Percentiles rank a stretch among this genome's conserved stretches.
Conservation (phyloP, 2,329 filamentous ascomycete species). For the Tolypocladium pustulatum region DNA sequence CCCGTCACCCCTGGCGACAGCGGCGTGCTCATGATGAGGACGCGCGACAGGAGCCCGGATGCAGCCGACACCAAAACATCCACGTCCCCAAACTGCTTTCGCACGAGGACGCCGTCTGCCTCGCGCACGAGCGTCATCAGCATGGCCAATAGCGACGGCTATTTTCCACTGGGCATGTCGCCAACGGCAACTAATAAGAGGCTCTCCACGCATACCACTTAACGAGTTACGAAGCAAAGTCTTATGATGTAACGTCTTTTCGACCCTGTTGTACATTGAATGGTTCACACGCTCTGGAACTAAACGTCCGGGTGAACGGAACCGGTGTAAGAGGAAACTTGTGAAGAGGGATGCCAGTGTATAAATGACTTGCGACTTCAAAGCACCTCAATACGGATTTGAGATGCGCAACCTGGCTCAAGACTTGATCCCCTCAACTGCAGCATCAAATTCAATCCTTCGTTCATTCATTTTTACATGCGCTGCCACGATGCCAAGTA, state of each 20-base stretch:
- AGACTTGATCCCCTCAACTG: background rate
- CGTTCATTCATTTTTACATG: background rate
- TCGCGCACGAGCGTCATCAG: slow-evolving; percentile 20
- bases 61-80: slow-evolving; percentile 11
- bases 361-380: background rate
- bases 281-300: background rate
- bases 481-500: background rate
- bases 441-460: background rate
- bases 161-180: slow-evolving; percentile 27
- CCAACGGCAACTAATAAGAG: slow-evolving; percentile 24
- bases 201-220: background rate
- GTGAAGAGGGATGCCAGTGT: background rate
- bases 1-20: slow-evolving; percentile 28
- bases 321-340: background rate
- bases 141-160: slow-evolving; percentile 23
- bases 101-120: slow-evolving; percentile 36
- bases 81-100: slow-evolving; percentile 35
- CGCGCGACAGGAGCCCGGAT: slow-evolving; percentile 23
- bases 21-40: slow-evolving; percentile 33
- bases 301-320: background rate
- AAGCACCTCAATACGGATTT: background rate
- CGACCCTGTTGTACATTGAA: background rate
- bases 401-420: background rate
- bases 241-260: background rate
- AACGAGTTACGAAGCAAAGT: background rate